phyloP scores from a whole-genome alignment of 306 rosid genomes.

The Pyrus communis region DNA sequence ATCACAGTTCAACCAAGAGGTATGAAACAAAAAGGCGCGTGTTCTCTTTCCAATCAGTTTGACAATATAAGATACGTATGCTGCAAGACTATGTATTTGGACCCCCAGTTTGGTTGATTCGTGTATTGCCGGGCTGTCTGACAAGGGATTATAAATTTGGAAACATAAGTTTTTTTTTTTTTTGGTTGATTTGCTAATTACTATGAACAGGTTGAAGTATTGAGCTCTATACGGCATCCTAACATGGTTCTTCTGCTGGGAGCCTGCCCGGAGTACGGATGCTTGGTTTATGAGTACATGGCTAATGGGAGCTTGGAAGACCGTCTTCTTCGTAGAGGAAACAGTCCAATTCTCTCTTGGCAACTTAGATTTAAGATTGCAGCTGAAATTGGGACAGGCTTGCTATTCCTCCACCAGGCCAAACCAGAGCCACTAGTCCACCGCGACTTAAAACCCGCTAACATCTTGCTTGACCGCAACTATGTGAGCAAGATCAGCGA shows the following conservation, averaged over 20 bases:
- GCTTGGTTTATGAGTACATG: slow-evolving; percentile 89
- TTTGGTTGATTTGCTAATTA: slow-evolving; percentile 11
- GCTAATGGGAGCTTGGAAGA: slow-evolving; percentile 87
- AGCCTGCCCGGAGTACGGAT: slow-evolving; percentile 95
- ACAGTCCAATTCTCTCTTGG: slow-evolving; percentile 66
- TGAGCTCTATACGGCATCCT: slow-evolving; percentile 89
- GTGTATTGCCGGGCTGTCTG: not conserved
- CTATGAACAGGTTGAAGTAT: slow-evolving; percentile 65
- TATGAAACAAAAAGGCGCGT: slow-evolving; percentile 8
- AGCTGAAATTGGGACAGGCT: slow-evolving; percentile 77
- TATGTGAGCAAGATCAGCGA: slow-evolving; percentile 81
- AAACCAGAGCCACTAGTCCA: slow-evolving; percentile 96
- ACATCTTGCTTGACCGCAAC: slow-evolving; percentile 75
- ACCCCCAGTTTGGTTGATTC: not conserved
- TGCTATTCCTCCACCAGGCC: slow-evolving; percentile 88
- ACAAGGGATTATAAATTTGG: not conserved
- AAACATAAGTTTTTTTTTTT: not conserved
- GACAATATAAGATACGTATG: not conserved
- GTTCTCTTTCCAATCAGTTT: not conserved
- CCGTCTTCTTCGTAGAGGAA: slow-evolving; percentile 52
- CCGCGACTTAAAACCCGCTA: slow-evolving; percentile 90
- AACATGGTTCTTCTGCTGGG: slow-evolving; percentile 98
- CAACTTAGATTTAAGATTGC: slow-evolving; percentile 74
- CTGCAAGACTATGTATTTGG: not conserved
- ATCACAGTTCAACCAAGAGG: slow-evolving; percentile 87